A percentile compares a stretch with the other conserved stretches of the same genome.
phyloP scores from a whole-genome alignment of 1,284 basidiomycete species.

The Boletus mariae region DNA sequence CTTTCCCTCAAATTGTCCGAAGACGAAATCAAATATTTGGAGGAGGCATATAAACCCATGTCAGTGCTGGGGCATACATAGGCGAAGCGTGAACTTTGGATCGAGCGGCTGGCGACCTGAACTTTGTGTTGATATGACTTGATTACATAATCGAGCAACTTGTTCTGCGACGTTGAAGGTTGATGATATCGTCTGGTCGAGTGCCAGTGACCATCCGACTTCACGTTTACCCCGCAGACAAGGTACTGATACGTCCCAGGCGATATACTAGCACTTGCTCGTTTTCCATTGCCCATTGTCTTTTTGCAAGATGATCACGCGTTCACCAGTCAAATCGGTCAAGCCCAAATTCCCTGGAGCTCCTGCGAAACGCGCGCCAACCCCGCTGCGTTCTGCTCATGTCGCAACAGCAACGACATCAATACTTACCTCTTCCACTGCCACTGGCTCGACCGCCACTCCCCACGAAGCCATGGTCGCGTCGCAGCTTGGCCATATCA shows the following conservation, averaged over 20 bases:
- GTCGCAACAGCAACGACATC: constrained; percentile 24
- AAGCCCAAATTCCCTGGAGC: constrained; percentile 8
- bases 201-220: background rate
- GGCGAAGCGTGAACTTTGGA: no score
- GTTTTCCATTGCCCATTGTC: background rate
- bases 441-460: constrained; percentile 30
- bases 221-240: constrained; percentile 1
- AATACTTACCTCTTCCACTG: constrained; percentile 28
- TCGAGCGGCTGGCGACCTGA: background rate
- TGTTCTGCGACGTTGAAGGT: background rate
- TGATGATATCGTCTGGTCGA: constrained; percentile 15
- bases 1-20: constrained; percentile 39
- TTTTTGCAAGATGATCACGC: constrained; percentile 23
- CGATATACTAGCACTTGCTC: background rate
- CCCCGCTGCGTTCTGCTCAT: constrained; percentile 21
- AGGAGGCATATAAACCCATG: constrained; percentile 42
- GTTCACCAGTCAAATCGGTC: constrained; percentile 26
- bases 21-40: constrained; percentile 47
- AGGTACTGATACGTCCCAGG: constrained; percentile 2
- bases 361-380: constrained; percentile 19
- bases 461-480: constrained; percentile 50
- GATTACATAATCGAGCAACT: constrained; percentile 15
- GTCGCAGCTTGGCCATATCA: constrained; percentile 60
- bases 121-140: background rate
- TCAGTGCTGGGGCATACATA: constrained; percentile 34